Evolutionary conservation across 148 eudicot genomes (phyloP), one percentile per base, ranked within the genome.

Genomic region (Bassia scoparia): DNA sequence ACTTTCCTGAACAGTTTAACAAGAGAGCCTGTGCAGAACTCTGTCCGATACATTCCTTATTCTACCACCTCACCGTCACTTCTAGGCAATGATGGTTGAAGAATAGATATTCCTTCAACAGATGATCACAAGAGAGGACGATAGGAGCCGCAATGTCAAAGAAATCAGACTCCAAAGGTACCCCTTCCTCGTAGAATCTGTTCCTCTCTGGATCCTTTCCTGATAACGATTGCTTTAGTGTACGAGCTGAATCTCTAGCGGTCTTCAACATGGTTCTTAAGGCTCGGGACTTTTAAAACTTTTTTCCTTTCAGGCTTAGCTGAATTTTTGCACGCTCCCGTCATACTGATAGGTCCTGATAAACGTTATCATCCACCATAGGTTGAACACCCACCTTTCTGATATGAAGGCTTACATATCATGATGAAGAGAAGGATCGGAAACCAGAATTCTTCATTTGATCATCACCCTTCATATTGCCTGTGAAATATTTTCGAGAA

Each of bases 401-500:
- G 14, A 81, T 64, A 74, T 86, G 81, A 23, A 81, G 20, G 88
- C 74, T 79, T 81, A 90, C 70, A 69, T 89, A 37, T 84, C 74
- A 74, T 66, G 82, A 74, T 66, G 82, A 52, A 86, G 83, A 20
- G 91, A 84, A 13, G 82, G 86, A 77, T 74, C 61, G 0, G 67
- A 34, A 16, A 72, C 35, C 77, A 46, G 62, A 64, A 67, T 38
- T 67, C 54, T 35, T 67, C 30, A 65, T 64, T 13, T 46, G 61
- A 63, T 86, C 85, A 60, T 76, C 84, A 8, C 46, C 46, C 64
- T 62, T 72, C 87, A 14, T 77, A 71, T 69, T 79, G 83, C 73
- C 84, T 86, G 35, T 76, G 86, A 50, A 94, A 86, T n/a, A 94
- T 41, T 79, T 80, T 91, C 21, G 56, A 71, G 34, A 91, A 91